Percentiles rank a stretch among this genome's conserved stretches.
phyloP scores from a whole-genome alignment of 768 basidiomycete genomes.

The Hemileccinum impolitum region DNA sequence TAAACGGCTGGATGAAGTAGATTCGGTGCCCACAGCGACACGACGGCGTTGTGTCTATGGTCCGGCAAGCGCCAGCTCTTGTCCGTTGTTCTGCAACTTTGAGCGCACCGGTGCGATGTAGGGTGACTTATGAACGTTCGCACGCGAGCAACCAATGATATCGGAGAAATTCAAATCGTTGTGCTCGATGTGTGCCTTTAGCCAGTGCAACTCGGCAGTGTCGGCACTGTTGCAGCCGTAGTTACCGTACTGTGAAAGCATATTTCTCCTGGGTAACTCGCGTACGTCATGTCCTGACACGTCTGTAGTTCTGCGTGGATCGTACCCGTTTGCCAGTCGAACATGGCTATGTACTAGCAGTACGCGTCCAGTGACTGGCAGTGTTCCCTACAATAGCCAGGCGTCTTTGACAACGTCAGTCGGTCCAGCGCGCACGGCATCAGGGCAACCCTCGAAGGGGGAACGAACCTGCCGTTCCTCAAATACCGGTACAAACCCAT shows the following conservation, averaged over 20 bases:
- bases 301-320: constrained; percentile 90
- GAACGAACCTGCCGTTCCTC: constrained; percentile 81
- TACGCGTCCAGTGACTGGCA: too few relatives aligned
- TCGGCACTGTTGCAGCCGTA: constrained; percentile 97
- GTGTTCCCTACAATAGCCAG: too few relatives aligned
- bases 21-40: constrained; percentile 98
- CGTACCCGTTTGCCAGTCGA: constrained; percentile 95
- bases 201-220: constrained; percentile 77
- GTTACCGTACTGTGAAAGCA: constrained; percentile 90
- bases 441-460: too few relatives aligned
- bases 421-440: too few relatives aligned
- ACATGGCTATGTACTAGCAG: constrained; percentile 90
- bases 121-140: constrained; percentile 74
- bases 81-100: constrained; percentile 88
- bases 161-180: constrained; percentile 86
- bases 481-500: too few relatives aligned
- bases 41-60: constrained; percentile 91
- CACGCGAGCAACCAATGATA: constrained; percentile 93
- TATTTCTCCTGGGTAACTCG: constrained; percentile 68
- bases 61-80: constrained; percentile 77
- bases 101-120: constrained; percentile 84
- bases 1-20: constrained; percentile 89
- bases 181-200: constrained; percentile 84
- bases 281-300: constrained; percentile 87
- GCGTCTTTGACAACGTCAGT: constrained; percentile 39